These are phyloP conservation scores for Handroanthus guayacan DNA, from an alignment of 257 asterid species.

Conservation along the genomic window DNA sequence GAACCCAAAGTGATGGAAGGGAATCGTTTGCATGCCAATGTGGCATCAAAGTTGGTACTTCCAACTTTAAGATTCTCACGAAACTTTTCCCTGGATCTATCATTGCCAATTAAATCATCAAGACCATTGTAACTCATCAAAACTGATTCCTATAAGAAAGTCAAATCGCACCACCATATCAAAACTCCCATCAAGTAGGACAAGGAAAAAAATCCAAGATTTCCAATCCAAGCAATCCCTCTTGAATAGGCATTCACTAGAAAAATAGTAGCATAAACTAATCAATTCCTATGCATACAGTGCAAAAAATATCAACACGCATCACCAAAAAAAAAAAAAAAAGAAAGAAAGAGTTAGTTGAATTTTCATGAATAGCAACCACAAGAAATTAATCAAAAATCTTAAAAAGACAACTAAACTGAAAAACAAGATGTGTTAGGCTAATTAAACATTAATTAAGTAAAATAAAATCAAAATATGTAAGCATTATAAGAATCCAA, in stretches of 20 bases:
- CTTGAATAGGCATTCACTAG: conserved; percentile 6
- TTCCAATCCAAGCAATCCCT: not conserved
- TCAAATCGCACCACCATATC: conserved; percentile 35
- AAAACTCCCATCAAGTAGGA: conserved; percentile 14
- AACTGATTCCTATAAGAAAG: conserved; percentile 68
- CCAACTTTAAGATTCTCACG: conserved; percentile 44
- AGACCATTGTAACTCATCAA: conserved; percentile 67
- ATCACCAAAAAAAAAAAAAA: conserved; percentile 24
- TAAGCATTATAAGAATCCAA: not conserved
- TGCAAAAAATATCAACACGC: conserved; percentile 16
- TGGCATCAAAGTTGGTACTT: conserved; percentile 58
- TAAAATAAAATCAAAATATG: not conserved
- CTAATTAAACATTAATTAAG: conserved; percentile 7
- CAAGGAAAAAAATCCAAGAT: conserved; percentile 9
- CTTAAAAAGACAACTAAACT: not conserved
- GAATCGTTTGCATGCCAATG: conserved; percentile 69
- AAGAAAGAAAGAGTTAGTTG: conserved; percentile 6
- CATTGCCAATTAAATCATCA: conserved; percentile 60
- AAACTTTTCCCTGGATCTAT: conserved; percentile 48
- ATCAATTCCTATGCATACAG: conserved; percentile 1
- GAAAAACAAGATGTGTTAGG: not conserved
- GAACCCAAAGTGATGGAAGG: conserved; percentile 76
- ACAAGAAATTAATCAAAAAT: conserved; percentile 9
- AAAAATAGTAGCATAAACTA: not conserved
- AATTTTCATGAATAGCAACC: not conserved